phyloP scores from a whole-genome alignment of 139 green algal species.

The Pseudopediastrum boryanum region DNA sequence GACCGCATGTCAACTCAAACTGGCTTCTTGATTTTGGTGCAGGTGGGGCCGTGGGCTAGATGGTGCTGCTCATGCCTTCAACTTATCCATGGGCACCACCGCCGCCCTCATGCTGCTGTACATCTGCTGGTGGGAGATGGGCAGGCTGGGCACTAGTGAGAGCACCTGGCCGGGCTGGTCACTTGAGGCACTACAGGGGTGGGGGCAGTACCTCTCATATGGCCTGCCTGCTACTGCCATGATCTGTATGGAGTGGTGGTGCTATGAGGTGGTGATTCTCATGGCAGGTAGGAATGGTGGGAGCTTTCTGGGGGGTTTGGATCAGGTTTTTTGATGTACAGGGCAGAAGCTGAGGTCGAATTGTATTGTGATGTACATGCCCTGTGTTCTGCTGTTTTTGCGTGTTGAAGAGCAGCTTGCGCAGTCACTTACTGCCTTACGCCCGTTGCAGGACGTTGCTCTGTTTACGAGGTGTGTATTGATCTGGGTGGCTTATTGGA shows the following conservation, averaged over 20 bases:
- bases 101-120: constrained; percentile 11
- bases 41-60: constrained; percentile 46
- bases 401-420: too few relatives aligned
- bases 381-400: too few relatives aligned
- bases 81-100: constrained; percentile 25
- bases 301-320: too few relatives aligned
- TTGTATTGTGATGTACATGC: too few relatives aligned
- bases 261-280: constrained; percentile 33
- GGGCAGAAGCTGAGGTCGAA: too few relatives aligned
- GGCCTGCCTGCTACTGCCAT: constrained; percentile 41
- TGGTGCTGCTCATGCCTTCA: constrained; percentile 62
- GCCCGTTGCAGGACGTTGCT: too few relatives aligned
- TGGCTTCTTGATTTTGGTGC: neutral
- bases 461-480: too few relatives aligned
- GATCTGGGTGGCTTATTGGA: too few relatives aligned
- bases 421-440: too few relatives aligned
- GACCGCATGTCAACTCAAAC: too few relatives aligned
- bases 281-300: too few relatives aligned
- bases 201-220: constrained; percentile 52
- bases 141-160: neutral
- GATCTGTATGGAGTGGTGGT: constrained; percentile 29
- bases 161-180: constrained; percentile 10
- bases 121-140: constrained; percentile 1
- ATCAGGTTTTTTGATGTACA: too few relatives aligned
- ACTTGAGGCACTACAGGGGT: constrained; percentile 34